Evolutionary conservation across 2,329 filamentous ascomycete species (phyloP).

Genomic region (Penicillium glabrum): DNA sequence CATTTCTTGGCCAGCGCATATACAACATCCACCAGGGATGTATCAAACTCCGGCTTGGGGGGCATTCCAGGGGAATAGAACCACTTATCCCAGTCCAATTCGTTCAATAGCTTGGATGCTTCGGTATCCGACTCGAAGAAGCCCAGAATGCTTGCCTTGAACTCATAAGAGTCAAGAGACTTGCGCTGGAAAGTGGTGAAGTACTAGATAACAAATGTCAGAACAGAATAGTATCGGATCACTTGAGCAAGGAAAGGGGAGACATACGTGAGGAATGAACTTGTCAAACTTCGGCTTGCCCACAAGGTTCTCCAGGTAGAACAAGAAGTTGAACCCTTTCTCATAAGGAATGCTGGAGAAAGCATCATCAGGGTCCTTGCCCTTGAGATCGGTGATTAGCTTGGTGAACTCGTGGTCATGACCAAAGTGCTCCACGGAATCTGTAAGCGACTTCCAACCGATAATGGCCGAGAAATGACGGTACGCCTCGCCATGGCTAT

Average conservation of each 20-base stretch:
- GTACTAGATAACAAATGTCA: constrained; percentile 52
- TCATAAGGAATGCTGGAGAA: constrained; percentile 94
- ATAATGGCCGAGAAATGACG: constrained; percentile 95
- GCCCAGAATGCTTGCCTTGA: constrained; percentile 80
- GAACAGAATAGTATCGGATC: not conserved
- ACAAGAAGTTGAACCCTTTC: constrained; percentile 94
- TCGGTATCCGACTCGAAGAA: constrained; percentile 75
- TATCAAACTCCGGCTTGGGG: constrained; percentile 88
- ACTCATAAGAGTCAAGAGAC: constrained; percentile 90
- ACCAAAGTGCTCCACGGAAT: constrained; percentile 76
- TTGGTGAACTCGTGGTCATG: constrained; percentile 90
- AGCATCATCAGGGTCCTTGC: constrained; percentile 91
- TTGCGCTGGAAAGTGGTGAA: constrained; percentile 82
- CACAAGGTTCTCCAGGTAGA: constrained; percentile 81
- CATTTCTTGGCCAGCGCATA: constrained; percentile 81
- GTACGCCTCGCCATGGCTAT: constrained; percentile 75
- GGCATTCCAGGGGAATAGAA: constrained; percentile 89
- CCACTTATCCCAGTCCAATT: constrained; percentile 84
- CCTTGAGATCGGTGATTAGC: constrained; percentile 81
- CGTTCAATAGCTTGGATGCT: constrained; percentile 60
- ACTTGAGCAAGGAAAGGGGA: not conserved
- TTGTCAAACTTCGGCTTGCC: constrained; percentile 86
- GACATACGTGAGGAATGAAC: constrained; percentile 78
- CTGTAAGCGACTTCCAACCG: constrained; percentile 86
- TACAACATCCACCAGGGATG: constrained; percentile 79